Evolutionary conservation across 2,329 filamentous ascomycete genomes (phyloP).

Genomic region (Dactylellina haptotyla): DNA sequence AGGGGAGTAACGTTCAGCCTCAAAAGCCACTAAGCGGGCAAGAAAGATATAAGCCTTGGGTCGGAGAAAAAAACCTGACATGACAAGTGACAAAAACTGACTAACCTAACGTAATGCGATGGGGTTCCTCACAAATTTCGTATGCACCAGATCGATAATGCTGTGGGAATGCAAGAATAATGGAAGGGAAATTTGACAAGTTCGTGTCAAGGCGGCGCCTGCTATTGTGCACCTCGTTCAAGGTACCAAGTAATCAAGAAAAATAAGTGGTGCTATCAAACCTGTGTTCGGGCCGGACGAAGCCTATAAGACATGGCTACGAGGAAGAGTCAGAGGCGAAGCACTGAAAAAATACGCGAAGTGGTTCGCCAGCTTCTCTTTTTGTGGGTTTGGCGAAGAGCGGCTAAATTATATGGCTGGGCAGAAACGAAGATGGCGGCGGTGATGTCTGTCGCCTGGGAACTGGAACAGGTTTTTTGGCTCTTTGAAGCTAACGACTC

Average conservation of each 20-base stretch:
- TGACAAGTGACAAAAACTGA: constrained; percentile 6
- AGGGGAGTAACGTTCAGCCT: constrained; percentile 29
- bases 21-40: constrained; percentile 19
- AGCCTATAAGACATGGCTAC: constrained; percentile 3
- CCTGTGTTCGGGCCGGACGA: not conserved
- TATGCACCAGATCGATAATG: no score
- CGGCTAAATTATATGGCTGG: constrained; percentile 8
- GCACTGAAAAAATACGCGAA: not conserved
- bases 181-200: no score
- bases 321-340: constrained; percentile 23
- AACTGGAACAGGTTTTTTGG: constrained; percentile 16
- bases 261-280: no score
- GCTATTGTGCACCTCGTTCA: not conserved
- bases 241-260: no score
- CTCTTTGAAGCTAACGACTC: not conserved
- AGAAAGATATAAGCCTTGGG: constrained; percentile 36
- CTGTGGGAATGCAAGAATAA: no score
- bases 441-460: not conserved
- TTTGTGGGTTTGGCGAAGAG: not conserved
- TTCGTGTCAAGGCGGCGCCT: not conserved
- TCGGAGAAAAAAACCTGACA: constrained; percentile 1
- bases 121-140: no score
- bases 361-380: not conserved
- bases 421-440: not conserved
- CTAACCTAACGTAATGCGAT: constrained; percentile 39